Evolutionary conservation across 2,329 filamentous ascomycete species (phyloP).

Genomic region (Fusarium coicis): DNA sequence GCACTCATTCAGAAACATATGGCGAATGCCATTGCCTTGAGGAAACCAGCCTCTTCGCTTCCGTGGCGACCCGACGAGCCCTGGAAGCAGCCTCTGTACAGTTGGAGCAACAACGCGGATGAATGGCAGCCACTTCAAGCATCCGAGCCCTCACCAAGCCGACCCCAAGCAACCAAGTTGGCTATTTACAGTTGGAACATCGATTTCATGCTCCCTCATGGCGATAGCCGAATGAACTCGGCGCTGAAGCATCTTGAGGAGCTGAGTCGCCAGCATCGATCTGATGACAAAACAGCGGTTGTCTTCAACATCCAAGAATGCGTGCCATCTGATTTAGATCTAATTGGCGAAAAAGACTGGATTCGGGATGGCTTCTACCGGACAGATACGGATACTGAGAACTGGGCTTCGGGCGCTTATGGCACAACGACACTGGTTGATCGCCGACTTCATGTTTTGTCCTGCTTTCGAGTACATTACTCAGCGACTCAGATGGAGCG

Average conservation of each 20-base stretch:
- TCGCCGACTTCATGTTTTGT: slow-evolving; percentile 54
- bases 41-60: not conserved
- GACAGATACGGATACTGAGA: slow-evolving; percentile 56
- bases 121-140: not conserved
- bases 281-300: slow-evolving; percentile 35
- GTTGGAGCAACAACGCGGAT: not conserved
- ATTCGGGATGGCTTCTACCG: slow-evolving; percentile 58
- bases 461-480: slow-evolving; percentile 63
- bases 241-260: slow-evolving; percentile 45
- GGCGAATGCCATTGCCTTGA: not conserved
- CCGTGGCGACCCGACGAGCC: not conserved
- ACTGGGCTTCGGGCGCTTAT: slow-evolving; percentile 60
- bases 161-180: slow-evolving; percentile 33
- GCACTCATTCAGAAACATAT: not conserved
- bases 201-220: slow-evolving; percentile 50
- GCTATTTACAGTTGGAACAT: slow-evolving; percentile 51
- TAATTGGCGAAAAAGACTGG: slow-evolving; percentile 59
- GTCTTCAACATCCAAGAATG: slow-evolving; percentile 67
- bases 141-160: accelerated
- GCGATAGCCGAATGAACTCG: slow-evolving; percentile 47
- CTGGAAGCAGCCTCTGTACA: not conserved
- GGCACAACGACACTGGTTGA: slow-evolving; percentile 65
- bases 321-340: slow-evolving; percentile 54
- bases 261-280: slow-evolving; percentile 5
- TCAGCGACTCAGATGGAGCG: slow-evolving; percentile 60